phyloP scores from a whole-genome alignment of 2,329 filamentous ascomycete species.

The Claviceps sp. region DNA sequence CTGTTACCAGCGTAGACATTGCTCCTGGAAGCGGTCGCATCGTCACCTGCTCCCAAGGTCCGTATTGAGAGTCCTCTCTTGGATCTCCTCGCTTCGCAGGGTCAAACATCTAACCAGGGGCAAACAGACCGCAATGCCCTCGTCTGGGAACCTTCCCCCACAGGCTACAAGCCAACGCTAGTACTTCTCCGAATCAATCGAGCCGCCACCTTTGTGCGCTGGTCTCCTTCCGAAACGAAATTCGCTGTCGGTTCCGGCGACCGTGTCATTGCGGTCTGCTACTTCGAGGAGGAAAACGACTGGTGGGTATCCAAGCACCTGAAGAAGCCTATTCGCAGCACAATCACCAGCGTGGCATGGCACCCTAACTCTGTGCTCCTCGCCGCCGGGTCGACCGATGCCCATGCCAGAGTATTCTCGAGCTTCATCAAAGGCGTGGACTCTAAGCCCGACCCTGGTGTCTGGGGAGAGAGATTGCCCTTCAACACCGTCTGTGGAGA shows the following conservation, averaged over 20 bases:
- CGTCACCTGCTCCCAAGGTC: constrained; percentile 93
- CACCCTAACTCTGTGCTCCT: constrained; percentile 95
- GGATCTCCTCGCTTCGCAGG: neutral
- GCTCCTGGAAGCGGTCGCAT: constrained; percentile 83
- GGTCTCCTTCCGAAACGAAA: constrained; percentile 93
- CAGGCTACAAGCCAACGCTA: constrained; percentile 91
- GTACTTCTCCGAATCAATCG: constrained; percentile 95
- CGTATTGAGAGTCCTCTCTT: constrained; percentile 6
- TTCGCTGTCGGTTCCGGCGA: constrained; percentile 96
- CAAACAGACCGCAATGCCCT: constrained; percentile 80
- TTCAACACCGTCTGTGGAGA: constrained; percentile 99
- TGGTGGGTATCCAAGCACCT: constrained; percentile 99
- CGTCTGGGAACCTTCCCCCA: constrained; percentile 89
- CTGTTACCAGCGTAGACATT: constrained; percentile 90
- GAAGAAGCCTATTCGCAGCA: constrained; percentile 97
- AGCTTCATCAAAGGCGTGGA: constrained; percentile 95
- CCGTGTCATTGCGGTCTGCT: constrained; percentile 89
- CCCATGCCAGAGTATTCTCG: constrained; percentile 87
- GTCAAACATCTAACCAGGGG: neutral
- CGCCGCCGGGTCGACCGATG: constrained; percentile 92
- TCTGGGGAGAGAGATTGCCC: constrained; percentile 88
- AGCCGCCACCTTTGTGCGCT: constrained; percentile 90
- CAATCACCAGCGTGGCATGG: constrained; percentile 89
- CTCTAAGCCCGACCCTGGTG: constrained; percentile 66
- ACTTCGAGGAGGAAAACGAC: constrained; percentile 98